A percentile compares a stretch with the other conserved stretches of the same genome.
Conservation (phyloP, 2,329 filamentous ascomycete species). For the Setomelanomma holmii region DNA sequence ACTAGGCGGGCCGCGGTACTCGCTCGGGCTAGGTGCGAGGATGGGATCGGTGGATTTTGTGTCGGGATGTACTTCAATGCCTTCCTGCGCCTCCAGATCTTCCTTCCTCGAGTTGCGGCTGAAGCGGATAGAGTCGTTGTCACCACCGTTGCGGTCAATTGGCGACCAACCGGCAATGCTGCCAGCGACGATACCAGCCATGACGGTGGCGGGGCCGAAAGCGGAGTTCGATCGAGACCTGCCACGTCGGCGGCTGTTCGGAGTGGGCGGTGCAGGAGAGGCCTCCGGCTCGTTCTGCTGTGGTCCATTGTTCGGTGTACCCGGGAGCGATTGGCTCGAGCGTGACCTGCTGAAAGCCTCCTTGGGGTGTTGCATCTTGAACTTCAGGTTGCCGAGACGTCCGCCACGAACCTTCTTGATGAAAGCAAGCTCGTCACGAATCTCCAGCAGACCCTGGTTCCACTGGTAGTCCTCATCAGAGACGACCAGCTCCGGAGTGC, state of each 20-base stretch:
- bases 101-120: constrained; percentile 39
- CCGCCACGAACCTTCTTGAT: constrained; percentile 82
- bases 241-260: constrained; percentile 65
- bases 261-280: constrained; percentile 55
- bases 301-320: constrained; percentile 66
- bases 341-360: constrained; percentile 70
- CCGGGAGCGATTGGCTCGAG: constrained; percentile 69
- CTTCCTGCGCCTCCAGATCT: constrained; percentile 53
- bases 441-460: constrained; percentile 74
- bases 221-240: constrained; percentile 76
- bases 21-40: constrained; percentile 52
- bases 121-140: constrained; percentile 52
- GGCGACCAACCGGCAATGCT: constrained; percentile 81
- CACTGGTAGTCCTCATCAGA: constrained; percentile 63
- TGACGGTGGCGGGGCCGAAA: constrained; percentile 76
- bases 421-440: constrained; percentile 81
- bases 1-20: constrained; percentile 51
- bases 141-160: constrained; percentile 59
- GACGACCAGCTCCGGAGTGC: constrained; percentile 51
- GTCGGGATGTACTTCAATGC: constrained; percentile 57
- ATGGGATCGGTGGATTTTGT: constrained; percentile 58
- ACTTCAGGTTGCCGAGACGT: constrained; percentile 80
- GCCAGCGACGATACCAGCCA: constrained; percentile 83
- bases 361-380: constrained; percentile 76
- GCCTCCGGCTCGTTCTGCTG: constrained; percentile 33